A percentile compares a stretch with the other conserved stretches of the same genome.
Conservation (phyloP, 148 eudicot genomes). For the Camellia lanceoleosa region DNA sequence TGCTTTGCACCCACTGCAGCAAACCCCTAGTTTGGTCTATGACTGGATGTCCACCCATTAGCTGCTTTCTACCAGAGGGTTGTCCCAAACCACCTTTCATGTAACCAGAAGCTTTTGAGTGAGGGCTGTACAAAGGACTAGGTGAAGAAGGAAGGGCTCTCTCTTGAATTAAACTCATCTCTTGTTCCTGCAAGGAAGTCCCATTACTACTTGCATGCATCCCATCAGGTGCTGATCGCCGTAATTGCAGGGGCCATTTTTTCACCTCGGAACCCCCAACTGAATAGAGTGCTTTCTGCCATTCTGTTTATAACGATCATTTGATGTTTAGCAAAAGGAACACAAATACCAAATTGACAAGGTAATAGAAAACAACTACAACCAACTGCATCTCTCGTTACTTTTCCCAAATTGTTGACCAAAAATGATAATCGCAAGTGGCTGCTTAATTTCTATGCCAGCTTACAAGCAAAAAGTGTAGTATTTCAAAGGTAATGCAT, state of each 20-base stretch:
- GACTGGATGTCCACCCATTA: constrained; percentile 59
- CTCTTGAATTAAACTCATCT: constrained; percentile 56
- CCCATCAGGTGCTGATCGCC: constrained; percentile 77
- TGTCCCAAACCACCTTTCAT: constrained; percentile 85
- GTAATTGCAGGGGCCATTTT: constrained; percentile 91
- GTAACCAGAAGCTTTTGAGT: constrained; percentile 65
- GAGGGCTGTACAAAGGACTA: constrained; percentile 68
- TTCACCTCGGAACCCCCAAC: constrained; percentile 87
- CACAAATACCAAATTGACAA: constrained; percentile 6
- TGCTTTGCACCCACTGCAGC: constrained; percentile 89
- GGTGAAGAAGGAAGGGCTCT: constrained; percentile 78
- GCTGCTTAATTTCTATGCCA: neutral
- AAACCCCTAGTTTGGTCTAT: constrained; percentile 76
- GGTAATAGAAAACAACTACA: neutral
- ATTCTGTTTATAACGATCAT: constrained; percentile 49
- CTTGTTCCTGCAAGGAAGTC: constrained; percentile 75
- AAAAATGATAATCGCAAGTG: neutral
- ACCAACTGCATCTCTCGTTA: neutral
- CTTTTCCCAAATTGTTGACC: neutral
- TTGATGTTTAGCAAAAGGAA: constrained; percentile 9
- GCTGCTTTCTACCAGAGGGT: constrained; percentile 63
- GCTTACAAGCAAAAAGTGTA: neutral
- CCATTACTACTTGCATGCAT: constrained; percentile 68
- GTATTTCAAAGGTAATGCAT: neutral
- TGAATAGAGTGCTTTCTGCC: constrained; percentile 93